Conservation (phyloP, 148 eudicot species). For the Dianthus caryophyllus region DNA sequence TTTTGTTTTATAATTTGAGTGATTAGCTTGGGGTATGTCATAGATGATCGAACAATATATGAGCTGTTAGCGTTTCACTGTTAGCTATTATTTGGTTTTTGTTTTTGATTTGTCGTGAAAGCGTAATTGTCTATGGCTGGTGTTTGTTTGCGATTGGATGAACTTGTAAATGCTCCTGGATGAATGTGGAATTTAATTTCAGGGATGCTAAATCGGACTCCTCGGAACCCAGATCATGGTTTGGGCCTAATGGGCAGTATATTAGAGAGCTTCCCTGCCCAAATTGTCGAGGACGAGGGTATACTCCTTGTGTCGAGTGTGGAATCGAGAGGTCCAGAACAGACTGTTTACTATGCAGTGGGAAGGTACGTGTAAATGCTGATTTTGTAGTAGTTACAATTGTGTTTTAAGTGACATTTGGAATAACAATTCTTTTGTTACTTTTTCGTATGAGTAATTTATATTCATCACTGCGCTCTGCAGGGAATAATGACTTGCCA, state of each 20-base stretch:
- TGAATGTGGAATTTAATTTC: constrained; percentile 16
- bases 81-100: neutral
- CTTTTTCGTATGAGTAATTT: neutral
- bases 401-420: neutral
- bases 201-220: constrained; percentile 50
- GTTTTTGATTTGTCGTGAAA: neutral
- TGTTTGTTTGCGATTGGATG: neutral
- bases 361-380: constrained; percentile 50
- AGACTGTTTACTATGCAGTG: constrained; percentile 79
- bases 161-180: neutral
- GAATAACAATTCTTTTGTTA: neutral
- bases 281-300: constrained; percentile 95
- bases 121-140: neutral
- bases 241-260: constrained; percentile 97
- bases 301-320: constrained; percentile 75
- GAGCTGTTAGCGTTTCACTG: neutral
- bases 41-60: neutral
- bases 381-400: neutral
- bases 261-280: constrained; percentile 95
- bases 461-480: constrained; percentile 12
- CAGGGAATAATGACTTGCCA: constrained; percentile 80
- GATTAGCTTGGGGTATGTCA: too few relatives aligned
- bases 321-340: constrained; percentile 78
- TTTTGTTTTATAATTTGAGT: neutral
- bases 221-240: constrained; percentile 77